Conservation (phyloP, 768 basidiomycete genomes). For the Leccinum barrowsii region DNA sequence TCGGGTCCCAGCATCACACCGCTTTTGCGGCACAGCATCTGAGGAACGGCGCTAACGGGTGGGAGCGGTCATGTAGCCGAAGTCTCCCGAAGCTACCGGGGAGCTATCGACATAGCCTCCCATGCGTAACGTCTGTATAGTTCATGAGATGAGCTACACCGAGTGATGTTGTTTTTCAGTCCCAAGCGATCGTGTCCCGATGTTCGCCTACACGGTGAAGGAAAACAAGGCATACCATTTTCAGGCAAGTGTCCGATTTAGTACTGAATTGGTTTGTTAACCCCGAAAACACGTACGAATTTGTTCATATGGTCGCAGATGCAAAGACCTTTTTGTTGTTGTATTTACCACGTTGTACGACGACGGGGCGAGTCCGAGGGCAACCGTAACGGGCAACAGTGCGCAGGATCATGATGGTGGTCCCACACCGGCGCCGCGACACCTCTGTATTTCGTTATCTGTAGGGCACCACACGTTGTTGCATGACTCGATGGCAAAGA, state of each 20-base stretch:
- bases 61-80: neutral
- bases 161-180: neutral
- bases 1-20: conserved; percentile 17
- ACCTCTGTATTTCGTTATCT: neutral
- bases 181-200: neutral
- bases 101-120: conserved; percentile 2
- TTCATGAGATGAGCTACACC: neutral
- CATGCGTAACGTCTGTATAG: neutral
- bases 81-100: neutral
- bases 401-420: neutral
- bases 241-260: conserved; percentile 8
- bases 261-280: conserved; percentile 1
- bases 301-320: conserved; percentile 8
- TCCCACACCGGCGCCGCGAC: neutral
- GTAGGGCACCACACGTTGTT: neutral
- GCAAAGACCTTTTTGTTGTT: neutral
- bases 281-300: conserved; percentile 1
- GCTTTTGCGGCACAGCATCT: conserved; percentile 25
- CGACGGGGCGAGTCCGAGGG: neutral
- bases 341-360: neutral
- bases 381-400: neutral
- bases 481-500: neutral
- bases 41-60: neutral
- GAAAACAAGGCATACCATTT: conserved; percentile 23
- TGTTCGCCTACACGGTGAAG: neutral